Evolutionary conservation across 2,329 filamentous ascomycete species (phyloP), one percentile per base, ranked within the genome.

Genomic region (Tolypocladium album): DNA sequence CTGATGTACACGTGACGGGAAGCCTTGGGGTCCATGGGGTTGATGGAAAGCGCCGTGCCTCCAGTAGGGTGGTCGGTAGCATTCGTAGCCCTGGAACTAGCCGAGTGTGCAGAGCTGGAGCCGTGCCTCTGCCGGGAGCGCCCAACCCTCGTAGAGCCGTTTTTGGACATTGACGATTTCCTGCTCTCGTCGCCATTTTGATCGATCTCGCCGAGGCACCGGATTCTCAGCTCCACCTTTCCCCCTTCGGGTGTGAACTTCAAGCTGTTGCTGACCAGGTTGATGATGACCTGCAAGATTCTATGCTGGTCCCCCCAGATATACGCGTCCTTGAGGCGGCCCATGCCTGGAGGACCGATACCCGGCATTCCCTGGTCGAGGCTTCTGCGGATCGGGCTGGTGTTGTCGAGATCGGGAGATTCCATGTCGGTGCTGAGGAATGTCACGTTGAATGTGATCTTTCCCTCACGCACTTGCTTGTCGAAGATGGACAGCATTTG

Each of bases 231-330:
- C 34, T 85, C 81, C 3, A 97, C 89, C 38, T 80, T 87, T 9
- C 92, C 92, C 1, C 86, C 86, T 8, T 84, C 73, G 0, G 90
- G 89, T 0, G 92, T 96, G 68, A 97, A 96, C 70, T 97, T 97
- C 52, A 96, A 76, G 71, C 88, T 90, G 75, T 97, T 97, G 72
- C 89, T 92, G 55, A 96, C 90, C 39, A 97, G 78, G 69, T 96
- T 96, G 77, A 95, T 96, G 55, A 96, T 84, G n/a, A 96, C 89
- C 71, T 96, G 92, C 34, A 96, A 76, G 45, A 96, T 94, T 53
- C 92, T 82, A 68, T 96, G 91, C 65, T 94, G 89, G 67, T 97
- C 92, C n/a, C 92, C 92, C 85, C 90, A 94, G 1, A 97, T 77
- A 57, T 89, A 87, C 87, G 95, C 92, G 64, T 96, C 90, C 69